Evolutionary conservation across 805 yeast species (phyloP).

Genomic region (Teunomyces aglyptinius): DNA sequence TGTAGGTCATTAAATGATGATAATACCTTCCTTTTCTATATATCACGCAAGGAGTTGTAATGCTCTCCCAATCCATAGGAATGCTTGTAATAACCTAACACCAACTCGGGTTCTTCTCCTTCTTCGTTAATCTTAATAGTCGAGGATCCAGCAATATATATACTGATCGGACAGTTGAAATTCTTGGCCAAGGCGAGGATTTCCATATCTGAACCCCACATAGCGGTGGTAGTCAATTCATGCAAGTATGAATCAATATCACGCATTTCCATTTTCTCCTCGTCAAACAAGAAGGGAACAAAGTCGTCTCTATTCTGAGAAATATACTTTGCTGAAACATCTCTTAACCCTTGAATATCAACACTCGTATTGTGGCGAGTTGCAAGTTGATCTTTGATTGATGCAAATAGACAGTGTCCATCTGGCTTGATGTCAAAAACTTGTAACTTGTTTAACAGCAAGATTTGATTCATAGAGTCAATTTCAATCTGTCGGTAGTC

Average conservation of each 20-base stretch:
- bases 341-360: constrained; percentile 56
- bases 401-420: constrained; percentile 91
- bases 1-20: too few relatives aligned
- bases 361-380: constrained; percentile 43
- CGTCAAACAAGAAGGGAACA: constrained; percentile 81
- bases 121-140: constrained; percentile 61
- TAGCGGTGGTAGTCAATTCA: constrained; percentile 70
- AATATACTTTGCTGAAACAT: constrained; percentile 65
- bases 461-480: constrained; percentile 56
- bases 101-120: constrained; percentile 51
- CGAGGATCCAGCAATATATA: constrained; percentile 75
- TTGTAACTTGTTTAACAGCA: constrained; percentile 46
- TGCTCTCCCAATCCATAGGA: constrained; percentile 92
- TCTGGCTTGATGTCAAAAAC: constrained; percentile 80
- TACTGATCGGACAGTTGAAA: constrained; percentile 71
- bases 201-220: constrained; percentile 98
- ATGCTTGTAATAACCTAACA: constrained; percentile 79
- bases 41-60: constrained; percentile 63
- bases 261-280: constrained; percentile 58
- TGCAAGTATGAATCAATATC: constrained; percentile 68
- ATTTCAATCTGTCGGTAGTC: constrained; percentile 72
- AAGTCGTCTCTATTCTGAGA: constrained; percentile 64
- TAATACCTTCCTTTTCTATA: background rate
- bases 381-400: constrained; percentile 74
- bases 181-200: constrained; percentile 74